Evolutionary conservation across 2,329 filamentous ascomycete genomes (phyloP), one percentile per base, ranked within the genome.

Genomic region (Pestalotiopsis sp.): DNA sequence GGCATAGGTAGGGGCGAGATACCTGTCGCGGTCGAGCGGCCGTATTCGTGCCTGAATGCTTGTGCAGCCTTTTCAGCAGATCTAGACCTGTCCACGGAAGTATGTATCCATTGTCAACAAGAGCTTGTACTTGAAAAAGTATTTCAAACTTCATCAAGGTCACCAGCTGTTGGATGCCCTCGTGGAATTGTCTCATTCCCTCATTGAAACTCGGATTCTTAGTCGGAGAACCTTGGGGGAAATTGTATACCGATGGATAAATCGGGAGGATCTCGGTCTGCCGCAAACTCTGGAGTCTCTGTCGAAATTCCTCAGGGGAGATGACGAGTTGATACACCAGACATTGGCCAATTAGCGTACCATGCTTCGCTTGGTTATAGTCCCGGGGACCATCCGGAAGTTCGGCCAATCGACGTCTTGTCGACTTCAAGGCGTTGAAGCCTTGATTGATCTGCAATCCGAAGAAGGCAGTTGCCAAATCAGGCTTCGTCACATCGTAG

Each of bases 41-140:
- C 1, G 31, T 17, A 3, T 79, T 78, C 0, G 82, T 71, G 0
- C 71, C 55, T 3, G 78, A 75, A 17, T 45, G 31, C 14, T 45
- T 45, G 36, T 64, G 9, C 1, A 92, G 79, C 1, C 80, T 71
- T 0, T 79, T 74, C 1, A 89, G 76, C 4, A 93, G 74, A 1
- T 75, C 70, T 0, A 81, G 61, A 0, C 89, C 87, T 1, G 80
- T 86, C 0, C 74, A 72, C 0, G 92, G 91, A 13, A 88, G 81
- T 1, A 94, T 81, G 67, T 86, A 88, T 25, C 87, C 88, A 71
- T 92, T 92, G 73, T 85, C 83, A 0, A 90, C 88, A 4, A 95
- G 79, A 17, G 84, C 85, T 64, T 91, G 86, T 4, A 93, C 79
- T 72, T 92, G 90, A 73, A 89, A 92, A 5, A 88, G 81, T 1